These are phyloP conservation scores for Trypanosoma scelopori DNA, from an alignment of 208 protist species.

Conservation along the genomic window DNA sequence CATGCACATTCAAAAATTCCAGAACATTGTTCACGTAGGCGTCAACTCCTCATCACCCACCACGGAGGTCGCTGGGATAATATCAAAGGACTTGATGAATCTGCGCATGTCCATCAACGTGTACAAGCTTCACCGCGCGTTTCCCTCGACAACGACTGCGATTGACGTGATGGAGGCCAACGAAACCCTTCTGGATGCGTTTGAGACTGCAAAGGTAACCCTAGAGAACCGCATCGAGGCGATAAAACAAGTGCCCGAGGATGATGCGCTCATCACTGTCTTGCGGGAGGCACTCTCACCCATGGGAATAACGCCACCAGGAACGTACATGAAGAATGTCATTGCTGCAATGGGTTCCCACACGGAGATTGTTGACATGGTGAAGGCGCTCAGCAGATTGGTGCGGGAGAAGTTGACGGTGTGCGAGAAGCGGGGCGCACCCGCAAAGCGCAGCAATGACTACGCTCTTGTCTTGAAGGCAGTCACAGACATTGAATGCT, in stretches of 20 bases:
- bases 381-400: slow-evolving; percentile 42
- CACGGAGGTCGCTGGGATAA: slow-evolving; percentile 16
- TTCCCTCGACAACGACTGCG: slow-evolving; percentile 79
- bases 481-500: slow-evolving; percentile 85
- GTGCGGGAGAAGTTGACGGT: slow-evolving; percentile 50
- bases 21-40: slow-evolving; percentile 50
- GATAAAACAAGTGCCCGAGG: slow-evolving; percentile 47
- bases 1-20: slow-evolving; percentile 65
- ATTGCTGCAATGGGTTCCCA: slow-evolving; percentile 62
- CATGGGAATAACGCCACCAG: slow-evolving; percentile 55
- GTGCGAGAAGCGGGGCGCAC: slow-evolving; percentile 54
- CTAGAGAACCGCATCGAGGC: slow-evolving; percentile 53
- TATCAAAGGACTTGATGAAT: slow-evolving; percentile 50
- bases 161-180: slow-evolving; percentile 62
- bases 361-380: slow-evolving; percentile 51
- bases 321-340: slow-evolving; percentile 83
- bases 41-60: neutral
- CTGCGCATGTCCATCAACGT: slow-evolving; percentile 70
- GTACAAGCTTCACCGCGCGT: slow-evolving; percentile 75
- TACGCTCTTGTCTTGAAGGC: slow-evolving; percentile 89
- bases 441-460: slow-evolving; percentile 61
- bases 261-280: slow-evolving; percentile 52
- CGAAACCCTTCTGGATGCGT: slow-evolving; percentile 57
- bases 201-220: slow-evolving; percentile 71
- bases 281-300: slow-evolving; percentile 68